Percentiles rank a stretch among this genome's conserved stretches.
Conservation (phyloP, 2,329 filamentous ascomycete genomes). For the Cladosporium sp. region DNA sequence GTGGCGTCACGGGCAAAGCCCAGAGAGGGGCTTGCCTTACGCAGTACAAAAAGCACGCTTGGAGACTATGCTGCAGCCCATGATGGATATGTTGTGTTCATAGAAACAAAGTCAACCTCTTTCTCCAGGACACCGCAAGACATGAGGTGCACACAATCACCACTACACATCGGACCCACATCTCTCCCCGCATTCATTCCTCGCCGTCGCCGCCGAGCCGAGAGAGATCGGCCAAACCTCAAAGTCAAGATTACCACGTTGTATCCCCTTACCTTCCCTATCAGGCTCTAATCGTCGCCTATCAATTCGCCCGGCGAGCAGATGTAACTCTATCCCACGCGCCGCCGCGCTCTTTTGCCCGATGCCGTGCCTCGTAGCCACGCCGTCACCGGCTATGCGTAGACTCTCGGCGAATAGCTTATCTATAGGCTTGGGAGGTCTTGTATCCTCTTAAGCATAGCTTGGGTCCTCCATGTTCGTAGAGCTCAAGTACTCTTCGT, state of each 20-base stretch:
- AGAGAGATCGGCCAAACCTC: constrained; percentile 10
- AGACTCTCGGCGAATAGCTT: constrained; percentile 9
- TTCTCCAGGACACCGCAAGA: neutral
- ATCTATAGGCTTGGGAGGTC: constrained; percentile 7
- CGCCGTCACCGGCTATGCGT: constrained; percentile 7
- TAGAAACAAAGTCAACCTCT: too few species aligned
- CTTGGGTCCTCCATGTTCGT: neutral
- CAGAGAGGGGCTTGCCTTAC: too few species aligned
- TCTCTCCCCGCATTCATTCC: neutral
- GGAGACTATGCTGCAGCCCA: too few species aligned
- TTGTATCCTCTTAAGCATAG: constrained; percentile 7
- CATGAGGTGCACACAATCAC: neutral
- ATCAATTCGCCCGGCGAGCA: neutral
- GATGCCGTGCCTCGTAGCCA: neutral
- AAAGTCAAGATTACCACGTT: constrained; percentile 7
- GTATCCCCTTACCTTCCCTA: constrained; percentile 5
- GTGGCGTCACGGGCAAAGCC: too few species aligned
- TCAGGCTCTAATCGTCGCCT: constrained; percentile 8
- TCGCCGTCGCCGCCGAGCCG: neutral
- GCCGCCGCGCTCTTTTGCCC: constrained; percentile 5
- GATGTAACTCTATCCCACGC: neutral
- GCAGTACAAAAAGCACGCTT: too few species aligned
- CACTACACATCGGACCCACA: neutral
- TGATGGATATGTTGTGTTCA: too few species aligned
- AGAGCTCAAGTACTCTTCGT: too few species aligned